A percentile compares a stretch with the other conserved stretches of the same genome.
Conservation (phyloP, 495 filamentous ascomycete species). For the Xylaria acuta region DNA sequence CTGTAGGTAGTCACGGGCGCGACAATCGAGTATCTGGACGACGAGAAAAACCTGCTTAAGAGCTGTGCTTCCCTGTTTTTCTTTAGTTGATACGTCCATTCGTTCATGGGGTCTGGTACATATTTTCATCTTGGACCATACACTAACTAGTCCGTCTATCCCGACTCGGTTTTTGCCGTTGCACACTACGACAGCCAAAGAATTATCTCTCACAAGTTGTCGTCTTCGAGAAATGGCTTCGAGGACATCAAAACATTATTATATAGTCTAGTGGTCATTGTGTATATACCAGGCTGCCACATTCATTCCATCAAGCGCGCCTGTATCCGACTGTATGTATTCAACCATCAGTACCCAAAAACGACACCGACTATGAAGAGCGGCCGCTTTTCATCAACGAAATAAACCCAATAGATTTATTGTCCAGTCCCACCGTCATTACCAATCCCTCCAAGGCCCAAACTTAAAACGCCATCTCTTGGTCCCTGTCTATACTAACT, state of each 20-base stretch:
- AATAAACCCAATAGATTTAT: neutral
- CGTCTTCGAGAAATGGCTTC: neutral
- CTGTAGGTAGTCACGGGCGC: neutral
- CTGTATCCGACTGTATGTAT: neutral
- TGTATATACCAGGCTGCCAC: neutral
- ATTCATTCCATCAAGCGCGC: conserved; percentile 4
- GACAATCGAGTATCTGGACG: neutral
- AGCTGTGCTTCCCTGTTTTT: conserved; percentile 6
- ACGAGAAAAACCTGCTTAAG: conserved; percentile 4
- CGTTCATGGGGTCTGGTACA: neutral
- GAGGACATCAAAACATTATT: neutral
- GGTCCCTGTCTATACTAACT: conserved; percentile 16
- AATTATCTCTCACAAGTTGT: neutral
- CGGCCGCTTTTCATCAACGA: neutral
- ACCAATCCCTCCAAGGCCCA: neutral
- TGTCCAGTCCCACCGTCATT: neutral
- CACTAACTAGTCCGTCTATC: neutral
- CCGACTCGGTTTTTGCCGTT: neutral
- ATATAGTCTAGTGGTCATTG: conserved; percentile 15
- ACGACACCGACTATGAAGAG: neutral
- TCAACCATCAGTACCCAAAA: neutral
- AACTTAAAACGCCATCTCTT: conserved; percentile 1
- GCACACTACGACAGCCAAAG: neutral
- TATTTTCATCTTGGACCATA: neutral
- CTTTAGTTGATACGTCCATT: neutral